A percentile compares a stretch with the other conserved stretches of the same genome.
Evolutionary conservation across 2,329 filamentous ascomycete genomes (phyloP).

Genomic region (Penicillium corylophilum): DNA sequence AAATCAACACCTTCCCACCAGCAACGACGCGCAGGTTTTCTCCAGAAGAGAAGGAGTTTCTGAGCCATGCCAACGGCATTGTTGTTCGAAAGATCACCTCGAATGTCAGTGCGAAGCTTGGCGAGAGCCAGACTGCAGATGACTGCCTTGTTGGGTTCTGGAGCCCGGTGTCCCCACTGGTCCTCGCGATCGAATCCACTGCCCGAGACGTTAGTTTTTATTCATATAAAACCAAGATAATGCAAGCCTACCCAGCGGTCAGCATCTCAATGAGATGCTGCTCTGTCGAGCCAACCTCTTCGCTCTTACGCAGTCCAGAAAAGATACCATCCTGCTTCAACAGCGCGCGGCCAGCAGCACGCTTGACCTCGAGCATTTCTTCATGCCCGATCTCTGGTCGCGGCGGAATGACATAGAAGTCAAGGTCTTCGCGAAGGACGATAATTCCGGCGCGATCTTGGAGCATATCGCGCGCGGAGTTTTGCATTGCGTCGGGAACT

Average conservation of each 20-base stretch:
- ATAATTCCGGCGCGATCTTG: constrained; percentile 93
- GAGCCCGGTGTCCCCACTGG: constrained; percentile 92
- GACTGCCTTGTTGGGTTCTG: constrained; percentile 96
- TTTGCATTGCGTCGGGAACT: constrained; percentile 68
- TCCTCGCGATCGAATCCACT: constrained; percentile 98
- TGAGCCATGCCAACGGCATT: constrained; percentile 95
- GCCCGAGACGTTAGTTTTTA: constrained; percentile 16
- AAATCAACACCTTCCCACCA: constrained; percentile 99
- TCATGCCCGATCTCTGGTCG: constrained; percentile 75
- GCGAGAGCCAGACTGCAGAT: constrained; percentile 95
- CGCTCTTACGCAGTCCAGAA: constrained; percentile 88
- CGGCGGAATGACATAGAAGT: constrained; percentile 96
- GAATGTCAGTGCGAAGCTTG: constrained; percentile 86
- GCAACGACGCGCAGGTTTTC: constrained; percentile 91
- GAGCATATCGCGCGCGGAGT: constrained; percentile 71
- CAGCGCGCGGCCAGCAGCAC: constrained; percentile 82
- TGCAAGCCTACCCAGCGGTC: constrained; percentile 78
- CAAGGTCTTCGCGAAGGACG: constrained; percentile 89
- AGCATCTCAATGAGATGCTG: constrained; percentile 99
- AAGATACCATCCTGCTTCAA: constrained; percentile 93
- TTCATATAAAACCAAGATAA: background rate
- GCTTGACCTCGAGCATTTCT: constrained; percentile 96
- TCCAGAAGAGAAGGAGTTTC: constrained; percentile 95
- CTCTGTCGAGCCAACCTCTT: constrained; percentile 94
- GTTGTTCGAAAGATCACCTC: constrained; percentile 69